These are phyloP conservation scores for Aspergillus baeticus DNA, from an alignment of 495 filamentous ascomycete genomes.

Conservation along the genomic window DNA sequence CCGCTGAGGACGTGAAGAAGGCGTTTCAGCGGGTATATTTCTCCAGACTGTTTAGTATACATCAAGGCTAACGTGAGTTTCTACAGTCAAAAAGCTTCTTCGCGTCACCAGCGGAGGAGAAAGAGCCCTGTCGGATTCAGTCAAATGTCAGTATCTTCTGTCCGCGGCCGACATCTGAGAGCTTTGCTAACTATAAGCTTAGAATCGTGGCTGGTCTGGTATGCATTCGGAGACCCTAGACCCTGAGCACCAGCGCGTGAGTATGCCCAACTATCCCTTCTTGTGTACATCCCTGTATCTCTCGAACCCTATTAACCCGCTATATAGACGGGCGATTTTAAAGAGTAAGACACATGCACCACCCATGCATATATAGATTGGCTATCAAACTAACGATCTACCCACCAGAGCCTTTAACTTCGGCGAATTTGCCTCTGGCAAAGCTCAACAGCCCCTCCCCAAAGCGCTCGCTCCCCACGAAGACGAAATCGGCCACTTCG, in stretches of 20 bases:
- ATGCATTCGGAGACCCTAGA: slow-evolving; percentile 90
- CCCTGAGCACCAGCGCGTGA: slow-evolving; percentile 76
- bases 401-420: slow-evolving; percentile 82
- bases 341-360: slow-evolving; percentile 61
- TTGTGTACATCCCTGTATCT: background rate
- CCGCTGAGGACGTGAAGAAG: slow-evolving; percentile 59
- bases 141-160: slow-evolving; percentile 48
- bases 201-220: slow-evolving; percentile 85
- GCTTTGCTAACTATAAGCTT: slow-evolving; percentile 3
- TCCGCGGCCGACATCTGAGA: background rate
- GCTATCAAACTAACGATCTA: slow-evolving; percentile 8
- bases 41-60: background rate
- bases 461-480: slow-evolving; percentile 58
- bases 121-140: slow-evolving; percentile 69
- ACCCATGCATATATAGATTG: background rate
- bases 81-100: slow-evolving; percentile 77
- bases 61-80: background rate
- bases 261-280: slow-evolving; percentile 8
- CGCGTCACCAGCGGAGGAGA: slow-evolving; percentile 65
- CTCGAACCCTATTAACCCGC: slow-evolving; percentile 13
- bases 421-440: slow-evolving; percentile 67
- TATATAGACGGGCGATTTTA: slow-evolving; percentile 80
- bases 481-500: slow-evolving; percentile 62
- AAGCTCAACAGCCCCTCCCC: slow-evolving; percentile 81
- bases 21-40: slow-evolving; percentile 70